Percentiles rank a stretch among this genome's conserved stretches.
phyloP scores from a whole-genome alignment of 352 stramenopile genomes.

The Globisporangium nunn region DNA sequence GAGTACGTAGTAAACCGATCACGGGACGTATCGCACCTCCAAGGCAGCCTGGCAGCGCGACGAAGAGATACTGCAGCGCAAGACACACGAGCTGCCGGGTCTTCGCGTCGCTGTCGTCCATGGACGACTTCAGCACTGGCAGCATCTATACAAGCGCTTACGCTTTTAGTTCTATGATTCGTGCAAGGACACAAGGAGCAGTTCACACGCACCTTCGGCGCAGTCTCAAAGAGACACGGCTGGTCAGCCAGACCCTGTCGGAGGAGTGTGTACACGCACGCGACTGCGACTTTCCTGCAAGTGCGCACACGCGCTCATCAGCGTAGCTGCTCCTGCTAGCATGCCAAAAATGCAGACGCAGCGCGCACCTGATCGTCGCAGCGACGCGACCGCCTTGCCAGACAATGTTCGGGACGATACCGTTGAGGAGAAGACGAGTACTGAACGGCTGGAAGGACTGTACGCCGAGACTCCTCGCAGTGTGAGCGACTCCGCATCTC shows the following conservation, averaged over 20 bases:
- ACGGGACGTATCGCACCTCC: conserved; percentile 29
- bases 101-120: conserved; percentile 86
- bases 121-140: conserved; percentile 81
- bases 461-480: neutral
- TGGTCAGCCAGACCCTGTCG: conserved; percentile 69
- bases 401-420: conserved; percentile 87
- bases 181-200: neutral
- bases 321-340: neutral
- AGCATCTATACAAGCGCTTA: conserved; percentile 47
- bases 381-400: conserved; percentile 84
- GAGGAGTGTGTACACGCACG: conserved; percentile 80
- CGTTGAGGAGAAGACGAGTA: conserved; percentile 51
- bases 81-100: conserved; percentile 85
- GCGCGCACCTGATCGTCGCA: conserved; percentile 64
- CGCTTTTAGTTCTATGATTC: neutral
- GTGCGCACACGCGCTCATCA: neutral
- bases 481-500: neutral
- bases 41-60: conserved; percentile 68
- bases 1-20: neutral
- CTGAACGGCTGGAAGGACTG: conserved; percentile 67
- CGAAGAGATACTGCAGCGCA: conserved; percentile 83
- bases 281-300: conserved; percentile 82
- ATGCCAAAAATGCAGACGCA: neutral
- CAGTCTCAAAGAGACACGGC: conserved; percentile 75
- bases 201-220: conserved; percentile 39